Conservation (phyloP, 2,329 filamentous ascomycete genomes). For the Tolypocladium endophyticum region DNA sequence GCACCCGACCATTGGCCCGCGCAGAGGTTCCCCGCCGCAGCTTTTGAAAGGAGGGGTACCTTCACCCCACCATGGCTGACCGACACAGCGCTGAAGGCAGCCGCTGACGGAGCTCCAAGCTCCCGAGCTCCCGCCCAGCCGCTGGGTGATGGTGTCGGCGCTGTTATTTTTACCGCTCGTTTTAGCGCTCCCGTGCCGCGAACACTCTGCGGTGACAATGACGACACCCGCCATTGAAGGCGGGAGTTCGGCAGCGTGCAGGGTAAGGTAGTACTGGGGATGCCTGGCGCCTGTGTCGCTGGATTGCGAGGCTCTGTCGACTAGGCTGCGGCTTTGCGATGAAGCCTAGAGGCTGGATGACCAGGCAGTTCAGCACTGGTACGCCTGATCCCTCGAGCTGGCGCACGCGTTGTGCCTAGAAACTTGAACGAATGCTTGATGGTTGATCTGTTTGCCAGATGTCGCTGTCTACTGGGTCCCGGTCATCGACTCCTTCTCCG, state of each 20-base stretch:
- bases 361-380: not conserved
- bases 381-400: not conserved
- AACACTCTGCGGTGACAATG: not conserved
- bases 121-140: not conserved
- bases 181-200: not conserved
- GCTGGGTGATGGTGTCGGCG: not conserved
- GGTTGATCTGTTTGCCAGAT: not conserved
- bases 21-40: slow-evolving; percentile 5
- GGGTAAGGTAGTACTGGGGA: not conserved
- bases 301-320: not conserved
- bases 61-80: slow-evolving; percentile 4
- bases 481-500: not conserved
- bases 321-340: not conserved
- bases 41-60: slow-evolving; percentile 8
- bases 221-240: not conserved
- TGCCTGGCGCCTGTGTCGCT: not conserved
- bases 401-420: too few relatives aligned
- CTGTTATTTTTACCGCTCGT: not conserved
- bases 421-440: not conserved
- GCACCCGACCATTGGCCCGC: not conserved
- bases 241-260: not conserved
- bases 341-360: not conserved
- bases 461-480: not conserved
- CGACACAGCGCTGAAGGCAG: not conserved
- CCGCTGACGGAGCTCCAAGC: not conserved